Base-by-base conservation (phyloP, 257 asterid species). In the Mitragyna speciosa region DNA sequence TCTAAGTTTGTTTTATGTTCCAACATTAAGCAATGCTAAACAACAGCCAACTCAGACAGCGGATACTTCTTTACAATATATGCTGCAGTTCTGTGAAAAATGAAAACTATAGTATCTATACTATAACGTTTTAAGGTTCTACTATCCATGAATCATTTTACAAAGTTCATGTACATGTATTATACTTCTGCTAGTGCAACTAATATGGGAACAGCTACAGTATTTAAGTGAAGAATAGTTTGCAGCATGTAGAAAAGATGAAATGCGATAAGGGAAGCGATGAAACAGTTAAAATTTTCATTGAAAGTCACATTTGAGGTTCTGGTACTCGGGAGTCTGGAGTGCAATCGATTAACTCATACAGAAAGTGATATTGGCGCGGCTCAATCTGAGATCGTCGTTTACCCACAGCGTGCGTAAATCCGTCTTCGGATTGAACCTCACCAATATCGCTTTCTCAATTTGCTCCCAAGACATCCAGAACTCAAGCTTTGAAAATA, bases 351-450 rank as follows among this genome's bases (percentile, higher is more conserved):
- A 28, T 2, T 1, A 12, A 39, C 12, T 26, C 10, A 64, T 14
- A 41, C 0, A 43, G 73, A 65, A 83, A 92, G 94, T 91, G 96
- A 92, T 92, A 92, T 92, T 91, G 97, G 97, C 96, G 93, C 96
- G 96, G 94, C 96, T 92, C 96, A 92, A 92, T 92, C 96, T 77
- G 97, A 91, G 92, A 89, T 86, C 90, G 91, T 70, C 78, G 65
- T 90, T 92, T 91, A 93, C 89, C 89, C 24, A 26, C 8, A 31
- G 19, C 14, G 1, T 26, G 17, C 39, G 87, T 91, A 93, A 91
- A 87, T 84, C 67, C 88, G 92, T 90, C 96, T 85, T 93, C 96
- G 81, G 93, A 93, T 93, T 93, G 98, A 93, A 92, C 98, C 97
- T 83, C 97, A 92, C 98, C 98, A 93, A 93, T 71, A 93, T 92